Percentiles rank a stretch among this genome's conserved stretches.
Evolutionary conservation across 176 grass and related monocot genomes (phyloP).

Genomic region (Aegilops longissima): DNA sequence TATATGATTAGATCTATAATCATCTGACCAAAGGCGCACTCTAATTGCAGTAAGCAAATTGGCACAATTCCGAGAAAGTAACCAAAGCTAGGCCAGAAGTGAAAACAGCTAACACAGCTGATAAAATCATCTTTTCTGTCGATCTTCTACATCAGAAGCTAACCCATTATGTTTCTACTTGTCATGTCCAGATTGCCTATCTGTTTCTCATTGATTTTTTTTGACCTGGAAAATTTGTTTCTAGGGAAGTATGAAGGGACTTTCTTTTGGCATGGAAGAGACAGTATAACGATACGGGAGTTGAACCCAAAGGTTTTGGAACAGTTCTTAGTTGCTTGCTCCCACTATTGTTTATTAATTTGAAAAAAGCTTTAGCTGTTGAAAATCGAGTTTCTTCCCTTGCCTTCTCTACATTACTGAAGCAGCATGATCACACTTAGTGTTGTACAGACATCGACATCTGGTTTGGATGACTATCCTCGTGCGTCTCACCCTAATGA

Average conservation of each 20-base stretch:
- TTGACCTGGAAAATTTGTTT: no score
- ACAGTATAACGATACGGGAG: constrained; percentile 66
- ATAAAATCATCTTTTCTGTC: background rate
- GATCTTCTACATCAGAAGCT: background rate
- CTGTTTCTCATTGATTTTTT: constrained; percentile 13
- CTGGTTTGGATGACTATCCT: constrained; percentile 94
- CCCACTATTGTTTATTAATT: background rate
- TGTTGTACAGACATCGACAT: constrained; percentile 77
- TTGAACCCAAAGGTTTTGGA: constrained; percentile 84
- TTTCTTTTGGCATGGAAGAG: constrained; percentile 99
- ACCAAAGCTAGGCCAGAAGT: constrained; percentile 4
- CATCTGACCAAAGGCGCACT: no score
- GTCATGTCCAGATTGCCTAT: background rate
- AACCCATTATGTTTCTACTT: constrained; percentile 10
- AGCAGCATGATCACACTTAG: background rate
- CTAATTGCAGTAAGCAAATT: background rate
- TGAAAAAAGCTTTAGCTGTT: background rate
- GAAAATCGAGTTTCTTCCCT: constrained; percentile 20
- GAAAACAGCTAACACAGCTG: background rate
- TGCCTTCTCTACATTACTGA: background rate
- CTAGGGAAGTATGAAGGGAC: constrained; percentile 70
- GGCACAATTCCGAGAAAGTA: background rate
- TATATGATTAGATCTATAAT: no score
- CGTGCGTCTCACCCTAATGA: constrained; percentile 94
- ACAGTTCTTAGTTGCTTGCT: constrained; percentile 24